Evolutionary conservation across 2,329 filamentous ascomycete genomes (phyloP).

Genomic region (Rachicladosporium sp.): DNA sequence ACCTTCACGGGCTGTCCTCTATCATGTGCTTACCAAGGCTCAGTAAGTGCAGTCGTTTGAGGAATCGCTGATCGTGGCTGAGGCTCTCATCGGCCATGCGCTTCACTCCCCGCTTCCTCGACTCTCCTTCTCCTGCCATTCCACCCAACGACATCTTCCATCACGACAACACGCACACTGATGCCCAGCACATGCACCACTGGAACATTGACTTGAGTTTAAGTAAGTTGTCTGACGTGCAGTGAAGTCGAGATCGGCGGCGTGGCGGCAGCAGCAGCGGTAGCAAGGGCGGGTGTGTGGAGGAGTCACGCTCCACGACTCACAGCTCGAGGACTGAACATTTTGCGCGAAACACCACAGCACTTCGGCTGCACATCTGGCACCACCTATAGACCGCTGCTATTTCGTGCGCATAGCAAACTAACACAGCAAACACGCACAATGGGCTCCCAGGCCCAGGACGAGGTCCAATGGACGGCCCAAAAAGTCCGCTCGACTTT

Average conservation of each 20-base stretch:
- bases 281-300: neutral
- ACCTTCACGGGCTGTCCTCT: too few species aligned
- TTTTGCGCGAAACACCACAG: too few species aligned
- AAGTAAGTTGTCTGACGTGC: too few species aligned
- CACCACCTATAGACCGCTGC: too few species aligned
- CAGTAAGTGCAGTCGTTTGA: conserved; percentile 70
- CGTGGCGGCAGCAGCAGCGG: too few species aligned
- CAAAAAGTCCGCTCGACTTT: conserved; percentile 77
- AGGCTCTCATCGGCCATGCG: conserved; percentile 41
- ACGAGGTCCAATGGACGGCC: conserved; percentile 57
- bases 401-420: neutral
- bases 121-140: conserved; percentile 5
- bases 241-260: too few species aligned
- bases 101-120: conserved; percentile 33
- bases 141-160: conserved; percentile 8
- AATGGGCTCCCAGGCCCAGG: conserved; percentile 31
- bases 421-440: conserved; percentile 9
- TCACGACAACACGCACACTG: too few species aligned
- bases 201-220: too few species aligned
- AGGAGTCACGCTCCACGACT: too few species aligned
- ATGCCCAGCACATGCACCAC: too few species aligned
- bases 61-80: conserved; percentile 54
- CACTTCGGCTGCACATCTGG: too few species aligned
- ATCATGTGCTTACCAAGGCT: conserved; percentile 53
- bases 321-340: too few species aligned